These are phyloP conservation scores for Alloteropsis semialata DNA, from an alignment of 176 grass and related monocot species.

Conservation along the genomic window DNA sequence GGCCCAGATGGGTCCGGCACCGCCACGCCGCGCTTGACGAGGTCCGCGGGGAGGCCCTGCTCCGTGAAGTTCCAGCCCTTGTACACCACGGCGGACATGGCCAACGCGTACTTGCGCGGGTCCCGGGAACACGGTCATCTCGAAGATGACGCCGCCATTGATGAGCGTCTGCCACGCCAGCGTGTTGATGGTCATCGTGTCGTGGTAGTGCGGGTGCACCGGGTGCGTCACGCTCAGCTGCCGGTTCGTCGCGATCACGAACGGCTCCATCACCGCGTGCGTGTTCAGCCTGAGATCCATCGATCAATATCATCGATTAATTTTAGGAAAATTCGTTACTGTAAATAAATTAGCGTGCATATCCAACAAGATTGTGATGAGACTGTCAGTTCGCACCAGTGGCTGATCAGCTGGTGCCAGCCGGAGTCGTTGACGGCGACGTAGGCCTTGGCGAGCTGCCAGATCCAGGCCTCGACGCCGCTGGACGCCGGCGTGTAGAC, in stretches of 20 bases:
- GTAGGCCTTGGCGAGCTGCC: conserved; percentile 94
- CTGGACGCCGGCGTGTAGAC: conserved; percentile 60
- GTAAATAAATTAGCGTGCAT: not conserved
- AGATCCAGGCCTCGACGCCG: conserved; percentile 55
- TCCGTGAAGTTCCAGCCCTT: conserved; percentile 67
- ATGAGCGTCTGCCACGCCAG: conserved; percentile 81
- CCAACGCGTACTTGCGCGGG: conserved; percentile 61
- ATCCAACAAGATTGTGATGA: not conserved
- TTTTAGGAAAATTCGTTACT: too few species aligned
- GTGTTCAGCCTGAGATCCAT: conserved; percentile 57
- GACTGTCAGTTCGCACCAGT: conserved; percentile 48
- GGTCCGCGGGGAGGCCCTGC: conserved; percentile 66
- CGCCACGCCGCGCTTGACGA: conserved; percentile 61
- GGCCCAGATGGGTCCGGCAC: conserved; percentile 46
- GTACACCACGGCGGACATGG: conserved; percentile 64
- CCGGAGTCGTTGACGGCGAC: conserved; percentile 82
- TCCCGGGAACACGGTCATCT: conserved; percentile 73
- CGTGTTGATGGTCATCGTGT: conserved; percentile 83
- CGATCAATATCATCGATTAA: not conserved
- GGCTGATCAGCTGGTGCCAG: conserved; percentile 82
- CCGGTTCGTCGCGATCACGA: conserved; percentile 74
- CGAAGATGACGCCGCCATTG: conserved; percentile 77
- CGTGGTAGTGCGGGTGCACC: conserved; percentile 73
- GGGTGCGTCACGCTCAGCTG: conserved; percentile 71
- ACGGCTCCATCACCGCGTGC: conserved; percentile 76